Evolutionary conservation across 495 filamentous ascomycete genomes (phyloP).

Genomic region (Daldinia vernicosa): DNA sequence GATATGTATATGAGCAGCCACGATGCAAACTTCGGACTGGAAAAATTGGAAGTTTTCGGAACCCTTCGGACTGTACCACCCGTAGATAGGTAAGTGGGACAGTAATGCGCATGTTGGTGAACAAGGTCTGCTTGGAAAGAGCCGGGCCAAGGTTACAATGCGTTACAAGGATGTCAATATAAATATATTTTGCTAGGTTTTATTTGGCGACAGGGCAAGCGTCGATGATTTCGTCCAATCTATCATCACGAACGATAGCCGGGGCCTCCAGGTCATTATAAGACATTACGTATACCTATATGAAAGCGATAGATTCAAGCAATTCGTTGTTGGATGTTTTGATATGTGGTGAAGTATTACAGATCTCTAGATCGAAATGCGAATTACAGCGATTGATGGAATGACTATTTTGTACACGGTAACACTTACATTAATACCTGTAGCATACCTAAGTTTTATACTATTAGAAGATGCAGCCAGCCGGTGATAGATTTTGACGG

Average conservation of each 20-base stretch:
- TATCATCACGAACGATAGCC: not conserved
- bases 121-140: slow-evolving; percentile 11
- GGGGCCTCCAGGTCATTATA: not conserved
- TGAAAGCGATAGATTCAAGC: not conserved
- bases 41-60: slow-evolving; percentile 9
- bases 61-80: slow-evolving; percentile 19
- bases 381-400: not conserved
- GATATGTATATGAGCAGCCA: not conserved
- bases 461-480: slow-evolving; percentile 28
- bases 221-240: not conserved
- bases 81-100: slow-evolving; percentile 26
- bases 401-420: not conserved
- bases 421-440: slow-evolving; percentile 3
- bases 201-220: not conserved
- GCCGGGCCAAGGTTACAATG: slow-evolving; percentile 25
- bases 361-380: slow-evolving; percentile 27
- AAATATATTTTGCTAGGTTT: not conserved
- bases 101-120: slow-evolving; percentile 21
- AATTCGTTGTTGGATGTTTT: not conserved
- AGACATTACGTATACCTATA: not conserved
- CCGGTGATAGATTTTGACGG: slow-evolving; percentile 15
- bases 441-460: slow-evolving; percentile 19
- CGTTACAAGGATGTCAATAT: slow-evolving; percentile 31
- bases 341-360: slow-evolving; percentile 11
- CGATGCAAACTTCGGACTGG: not conserved